Evolutionary conservation across 2,329 filamentous ascomycete species (phyloP).

Genomic region (Beauveria medogensis): DNA sequence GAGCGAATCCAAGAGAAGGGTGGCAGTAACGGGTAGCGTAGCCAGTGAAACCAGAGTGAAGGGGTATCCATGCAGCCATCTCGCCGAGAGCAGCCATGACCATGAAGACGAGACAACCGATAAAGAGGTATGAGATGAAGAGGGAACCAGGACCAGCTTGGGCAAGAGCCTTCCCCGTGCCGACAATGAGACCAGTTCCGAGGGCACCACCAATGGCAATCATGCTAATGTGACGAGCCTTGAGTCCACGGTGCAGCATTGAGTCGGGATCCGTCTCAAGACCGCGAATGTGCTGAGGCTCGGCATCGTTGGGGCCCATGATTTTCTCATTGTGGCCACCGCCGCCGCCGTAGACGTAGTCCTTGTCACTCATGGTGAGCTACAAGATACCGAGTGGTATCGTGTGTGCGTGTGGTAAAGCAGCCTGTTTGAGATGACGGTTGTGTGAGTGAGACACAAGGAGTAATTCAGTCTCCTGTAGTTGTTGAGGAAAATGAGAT

Average conservation of each 20-base stretch:
- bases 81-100: slow-evolving; percentile 78
- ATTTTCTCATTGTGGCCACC: slow-evolving; percentile 5
- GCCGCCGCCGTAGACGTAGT: neutral
- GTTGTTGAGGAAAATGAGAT: neutral
- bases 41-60: slow-evolving; percentile 71
- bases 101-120: slow-evolving; percentile 66
- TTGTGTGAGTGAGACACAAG: neutral
- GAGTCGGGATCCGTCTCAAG: slow-evolving; percentile 42
- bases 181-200: slow-evolving; percentile 67
- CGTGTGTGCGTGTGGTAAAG: neutral
- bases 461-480: too few relatives aligned
- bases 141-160: slow-evolving; percentile 55
- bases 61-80: slow-evolving; percentile 76
- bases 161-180: slow-evolving; percentile 48
- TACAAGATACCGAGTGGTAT: neutral
- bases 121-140: slow-evolving; percentile 61
- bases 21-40: slow-evolving; percentile 75
- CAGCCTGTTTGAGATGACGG: too few relatives aligned
- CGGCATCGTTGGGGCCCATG: slow-evolving; percentile 16
- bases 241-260: slow-evolving; percentile 42
- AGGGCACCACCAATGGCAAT: slow-evolving; percentile 68
- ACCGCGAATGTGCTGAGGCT: slow-evolving; percentile 33
- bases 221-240: slow-evolving; percentile 49
- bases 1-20: slow-evolving; percentile 69
- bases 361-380: slow-evolving; percentile 11